phyloP scores from a whole-genome alignment of 768 basidiomycete species.

The Strobilomyces echinocephalus region DNA sequence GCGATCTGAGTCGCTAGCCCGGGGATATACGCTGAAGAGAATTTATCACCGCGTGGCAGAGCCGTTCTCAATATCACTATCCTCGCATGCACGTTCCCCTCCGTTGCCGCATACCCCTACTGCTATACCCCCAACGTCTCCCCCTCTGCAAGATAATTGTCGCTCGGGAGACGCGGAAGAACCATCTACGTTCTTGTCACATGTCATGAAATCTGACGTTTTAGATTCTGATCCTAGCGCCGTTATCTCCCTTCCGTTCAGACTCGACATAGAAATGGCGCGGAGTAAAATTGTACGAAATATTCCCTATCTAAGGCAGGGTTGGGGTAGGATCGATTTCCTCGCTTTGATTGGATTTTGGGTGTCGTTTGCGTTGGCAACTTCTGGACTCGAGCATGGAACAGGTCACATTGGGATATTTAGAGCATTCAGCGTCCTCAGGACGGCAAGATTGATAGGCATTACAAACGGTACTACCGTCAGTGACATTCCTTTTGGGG shows the following conservation, averaged over 20 bases:
- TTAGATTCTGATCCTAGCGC: slow-evolving; percentile 31
- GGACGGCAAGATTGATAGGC: slow-evolving; percentile 76
- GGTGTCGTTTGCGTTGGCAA: slow-evolving; percentile 72
- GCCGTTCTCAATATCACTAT: slow-evolving; percentile 51
- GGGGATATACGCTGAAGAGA: slow-evolving; percentile 41
- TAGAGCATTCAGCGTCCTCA: slow-evolving; percentile 80
- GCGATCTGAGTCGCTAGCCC: slow-evolving; percentile 35
- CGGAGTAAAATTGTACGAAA: slow-evolving; percentile 56
- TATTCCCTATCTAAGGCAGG: slow-evolving; percentile 86
- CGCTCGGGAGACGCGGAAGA: slow-evolving; percentile 37
- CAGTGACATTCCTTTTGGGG: slow-evolving; percentile 25
- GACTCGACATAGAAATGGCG: slow-evolving; percentile 51
- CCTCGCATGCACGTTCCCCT: slow-evolving; percentile 17
- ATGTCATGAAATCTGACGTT: slow-evolving; percentile 40
- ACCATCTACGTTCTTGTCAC: slow-evolving; percentile 48
- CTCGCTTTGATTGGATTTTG: slow-evolving; percentile 85
- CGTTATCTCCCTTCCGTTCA: slow-evolving; percentile 55
- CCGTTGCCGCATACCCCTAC: slow-evolving; percentile 10
- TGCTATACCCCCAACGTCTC: too few relatives aligned
- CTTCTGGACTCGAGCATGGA: slow-evolving; percentile 61
- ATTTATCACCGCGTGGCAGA: slow-evolving; percentile 47
- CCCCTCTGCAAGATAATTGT: not conserved
- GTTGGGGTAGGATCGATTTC: slow-evolving; percentile 88
- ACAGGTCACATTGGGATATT: slow-evolving; percentile 80
- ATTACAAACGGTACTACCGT: slow-evolving; percentile 92